These are phyloP conservation scores for Pythium grandisporangium DNA, from an alignment of 352 stramenopile genomes.

Conservation along the genomic window DNA sequence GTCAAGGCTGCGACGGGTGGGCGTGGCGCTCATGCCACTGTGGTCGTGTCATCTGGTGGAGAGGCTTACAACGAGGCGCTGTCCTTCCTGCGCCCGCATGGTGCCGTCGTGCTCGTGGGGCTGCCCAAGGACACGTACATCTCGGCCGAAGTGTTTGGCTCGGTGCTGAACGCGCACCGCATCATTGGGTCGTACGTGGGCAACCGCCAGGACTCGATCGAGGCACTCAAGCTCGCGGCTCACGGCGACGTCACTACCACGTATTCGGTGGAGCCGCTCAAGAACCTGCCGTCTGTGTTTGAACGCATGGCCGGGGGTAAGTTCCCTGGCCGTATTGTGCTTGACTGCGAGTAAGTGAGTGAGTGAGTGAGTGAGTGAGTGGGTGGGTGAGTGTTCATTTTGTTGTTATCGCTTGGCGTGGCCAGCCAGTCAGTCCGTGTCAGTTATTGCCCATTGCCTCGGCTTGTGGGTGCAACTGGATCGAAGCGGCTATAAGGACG, in stretches of 20 bases:
- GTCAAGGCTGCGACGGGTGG: constrained; percentile 31
- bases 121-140: constrained; percentile 44
- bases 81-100: constrained; percentile 50
- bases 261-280: constrained; percentile 24
- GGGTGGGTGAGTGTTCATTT: neutral
- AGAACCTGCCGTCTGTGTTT: constrained; percentile 31
- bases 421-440: too few species aligned
- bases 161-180: constrained; percentile 26
- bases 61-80: constrained; percentile 44
- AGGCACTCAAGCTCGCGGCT: constrained; percentile 39
- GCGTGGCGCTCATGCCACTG: constrained; percentile 46
- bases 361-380: neutral
- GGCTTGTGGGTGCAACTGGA: too few species aligned
- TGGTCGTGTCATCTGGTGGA: constrained; percentile 64
- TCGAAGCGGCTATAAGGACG: too few species aligned
- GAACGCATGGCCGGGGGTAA: constrained; percentile 27
- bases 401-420: too few species aligned
- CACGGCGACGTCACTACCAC: constrained; percentile 31
- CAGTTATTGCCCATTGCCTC: too few species aligned
- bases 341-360: constrained; percentile 27
- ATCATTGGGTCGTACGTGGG: constrained; percentile 49
- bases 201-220: constrained; percentile 41
- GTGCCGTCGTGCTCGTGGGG: constrained; percentile 64
- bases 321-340: constrained; percentile 24
- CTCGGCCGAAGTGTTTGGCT: constrained; percentile 17